Evolutionary conservation across 257 asterid species (phyloP).

Genomic region (Hygrophila difformis): DNA sequence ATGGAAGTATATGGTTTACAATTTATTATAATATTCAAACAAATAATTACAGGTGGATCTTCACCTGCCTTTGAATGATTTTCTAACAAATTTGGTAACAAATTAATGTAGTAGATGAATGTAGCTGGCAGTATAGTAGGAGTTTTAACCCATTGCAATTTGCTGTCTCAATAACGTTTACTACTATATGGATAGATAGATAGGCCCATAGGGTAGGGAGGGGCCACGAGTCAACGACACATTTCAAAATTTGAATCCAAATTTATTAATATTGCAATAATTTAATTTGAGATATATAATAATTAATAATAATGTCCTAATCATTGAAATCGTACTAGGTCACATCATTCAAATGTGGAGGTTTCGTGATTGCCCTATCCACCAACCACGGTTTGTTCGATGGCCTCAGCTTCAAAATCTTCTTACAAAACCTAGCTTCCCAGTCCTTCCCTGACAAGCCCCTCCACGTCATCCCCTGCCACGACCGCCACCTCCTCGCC

Average conservation of each 20-base stretch:
- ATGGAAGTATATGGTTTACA: too few species aligned
- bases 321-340: too few species aligned
- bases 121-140: too few species aligned
- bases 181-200: not conserved
- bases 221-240: not conserved
- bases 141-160: not conserved
- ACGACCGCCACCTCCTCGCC: conserved; percentile 62
- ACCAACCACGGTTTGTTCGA: conserved; percentile 62
- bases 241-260: too few species aligned
- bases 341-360: conserved; percentile 83
- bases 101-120: too few species aligned
- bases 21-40: too few species aligned
- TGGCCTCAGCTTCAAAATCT: conserved; percentile 57
- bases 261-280: too few species aligned
- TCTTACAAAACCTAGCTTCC: conserved; percentile 71
- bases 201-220: not conserved
- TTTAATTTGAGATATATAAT: too few species aligned
- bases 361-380: conserved; percentile 61
- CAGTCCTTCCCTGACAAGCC: conserved; percentile 65
- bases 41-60: too few species aligned
- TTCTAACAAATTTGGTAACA: too few species aligned
- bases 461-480: conserved; percentile 43
- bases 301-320: too few species aligned
- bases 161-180: not conserved
- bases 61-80: too few species aligned